These are phyloP conservation scores for Chaetoscypha palmicola DNA, from an alignment of 2,329 filamentous ascomycete species.

Conservation along the genomic window DNA sequence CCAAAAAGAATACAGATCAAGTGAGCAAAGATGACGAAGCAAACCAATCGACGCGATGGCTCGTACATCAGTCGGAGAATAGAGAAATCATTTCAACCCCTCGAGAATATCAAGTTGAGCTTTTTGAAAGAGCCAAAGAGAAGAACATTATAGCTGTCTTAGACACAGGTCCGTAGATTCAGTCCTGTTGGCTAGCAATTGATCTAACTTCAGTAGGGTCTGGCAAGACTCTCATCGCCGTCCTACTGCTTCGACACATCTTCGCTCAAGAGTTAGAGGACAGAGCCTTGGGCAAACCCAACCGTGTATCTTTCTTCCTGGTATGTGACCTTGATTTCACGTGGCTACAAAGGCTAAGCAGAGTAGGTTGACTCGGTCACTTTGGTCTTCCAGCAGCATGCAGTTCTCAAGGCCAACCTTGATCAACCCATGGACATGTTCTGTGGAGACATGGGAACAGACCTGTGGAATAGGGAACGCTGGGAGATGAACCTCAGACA, in stretches of 20 bases:
- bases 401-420: slow-evolving; percentile 74
- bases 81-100: slow-evolving; percentile 64
- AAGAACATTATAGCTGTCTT: slow-evolving; percentile 89
- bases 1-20: slow-evolving; percentile 23
- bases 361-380: slow-evolving; percentile 73
- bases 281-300: slow-evolving; percentile 50
- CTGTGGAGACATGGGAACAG: slow-evolving; percentile 60
- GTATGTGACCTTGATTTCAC: slow-evolving; percentile 35
- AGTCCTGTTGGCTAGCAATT: neutral
- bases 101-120: slow-evolving; percentile 83
- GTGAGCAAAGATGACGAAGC: slow-evolving; percentile 19
- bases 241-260: slow-evolving; percentile 69
- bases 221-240: slow-evolving; percentile 94
- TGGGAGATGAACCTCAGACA: slow-evolving; percentile 52
- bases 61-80: slow-evolving; percentile 29
- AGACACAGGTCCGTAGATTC: slow-evolving; percentile 61
- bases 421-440: slow-evolving; percentile 67
- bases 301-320: slow-evolving; percentile 75
- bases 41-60: slow-evolving; percentile 27
- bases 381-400: slow-evolving; percentile 82
- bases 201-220: slow-evolving; percentile 49
- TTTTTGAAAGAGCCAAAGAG: slow-evolving; percentile 80
- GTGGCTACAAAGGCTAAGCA: slow-evolving; percentile 10
- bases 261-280: slow-evolving; percentile 71
- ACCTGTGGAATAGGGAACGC: slow-evolving; percentile 52